Evolutionary conservation across 768 basidiomycete genomes (phyloP), one percentile per base, ranked within the genome.

Genomic region (Cystobasidium onofrii): DNA sequence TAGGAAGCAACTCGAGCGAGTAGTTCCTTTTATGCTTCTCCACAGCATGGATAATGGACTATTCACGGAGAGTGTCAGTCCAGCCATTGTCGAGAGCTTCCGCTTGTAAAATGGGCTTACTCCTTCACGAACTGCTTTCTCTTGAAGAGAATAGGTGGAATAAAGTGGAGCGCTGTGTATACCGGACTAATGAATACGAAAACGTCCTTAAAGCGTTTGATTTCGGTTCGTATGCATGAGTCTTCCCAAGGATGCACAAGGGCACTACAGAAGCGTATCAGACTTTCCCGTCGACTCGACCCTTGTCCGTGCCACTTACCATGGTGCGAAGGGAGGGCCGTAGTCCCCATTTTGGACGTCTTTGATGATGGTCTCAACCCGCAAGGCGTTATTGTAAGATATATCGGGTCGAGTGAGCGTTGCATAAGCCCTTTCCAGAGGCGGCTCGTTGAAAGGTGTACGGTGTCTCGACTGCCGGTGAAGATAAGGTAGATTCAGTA

Each of bases 161-260:
- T 86, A 74, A 96, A 85, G 80, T 97, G 95, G 36, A 98, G 82
- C 0, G 91, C 92, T 25, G 90, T 88, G 77, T 98, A 98, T 20
- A 84, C 83, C 62, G 84, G 81, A 1, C 81, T 75, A 76, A 82
- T 82, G 78, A 79, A 82, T 82, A 86, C 86, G 80, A 89, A 90
- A 6, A 96, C 92, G 20, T 86, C 83, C 76, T 88, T 85, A 81
- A 93, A 90, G 33, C 92, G 87, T 44, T 86, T 85, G n/a, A 88
- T 75, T 15, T 86, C 86, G 1, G 87, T 87, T 12, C 82, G 80
- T 6, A 82, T 77, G 80, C 90, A 92, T 10, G 84, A 84, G 23
- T 88, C 85, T 6, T 83, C 76, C 82, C 84, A 85, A 6, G 94
- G 94, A 78, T 98, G 94, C 0, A 91, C 84, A n/a, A 85, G 87